Conservation (phyloP, 352 stramenopile species). For the Pythium utonaiense region DNA sequence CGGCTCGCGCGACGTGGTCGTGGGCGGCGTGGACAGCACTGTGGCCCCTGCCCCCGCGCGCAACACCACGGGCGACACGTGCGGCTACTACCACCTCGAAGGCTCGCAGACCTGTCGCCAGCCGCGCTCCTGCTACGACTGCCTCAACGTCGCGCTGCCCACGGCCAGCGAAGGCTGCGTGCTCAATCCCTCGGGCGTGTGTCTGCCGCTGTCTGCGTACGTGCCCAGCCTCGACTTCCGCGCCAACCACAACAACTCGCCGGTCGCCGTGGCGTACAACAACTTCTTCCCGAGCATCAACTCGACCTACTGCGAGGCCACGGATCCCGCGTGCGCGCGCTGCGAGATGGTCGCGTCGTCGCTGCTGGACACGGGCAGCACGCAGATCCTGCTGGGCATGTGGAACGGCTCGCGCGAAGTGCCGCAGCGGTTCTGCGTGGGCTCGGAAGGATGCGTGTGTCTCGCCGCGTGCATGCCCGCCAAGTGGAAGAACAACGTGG, state of each 20-base stretch:
- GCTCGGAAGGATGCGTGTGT: constrained; percentile 55
- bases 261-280: constrained; percentile 26
- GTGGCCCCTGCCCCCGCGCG: constrained; percentile 33
- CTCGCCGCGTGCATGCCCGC: constrained; percentile 51
- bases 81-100: constrained; percentile 54
- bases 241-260: constrained; percentile 37
- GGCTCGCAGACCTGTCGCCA: constrained; percentile 41
- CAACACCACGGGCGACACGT: constrained; percentile 47
- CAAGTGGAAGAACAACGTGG: constrained; percentile 51
- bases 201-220: constrained; percentile 52
- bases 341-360: constrained; percentile 34
- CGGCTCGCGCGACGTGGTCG: background rate
- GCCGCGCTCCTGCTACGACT: constrained; percentile 67
- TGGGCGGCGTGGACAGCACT: constrained; percentile 11
- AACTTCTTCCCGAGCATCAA: constrained; percentile 70
- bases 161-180: constrained; percentile 42
- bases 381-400: constrained; percentile 24
- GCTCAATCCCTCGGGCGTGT: constrained; percentile 51
- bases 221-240: constrained; percentile 49
- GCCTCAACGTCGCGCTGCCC: constrained; percentile 45
- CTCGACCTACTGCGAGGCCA: constrained; percentile 55
- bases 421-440: constrained; percentile 51
- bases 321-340: constrained; percentile 46
- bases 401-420: constrained; percentile 38
- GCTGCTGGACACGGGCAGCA: constrained; percentile 20